phyloP scores from a whole-genome alignment of 352 stramenopile genomes.

The Globisporangium echinulatum region DNA sequence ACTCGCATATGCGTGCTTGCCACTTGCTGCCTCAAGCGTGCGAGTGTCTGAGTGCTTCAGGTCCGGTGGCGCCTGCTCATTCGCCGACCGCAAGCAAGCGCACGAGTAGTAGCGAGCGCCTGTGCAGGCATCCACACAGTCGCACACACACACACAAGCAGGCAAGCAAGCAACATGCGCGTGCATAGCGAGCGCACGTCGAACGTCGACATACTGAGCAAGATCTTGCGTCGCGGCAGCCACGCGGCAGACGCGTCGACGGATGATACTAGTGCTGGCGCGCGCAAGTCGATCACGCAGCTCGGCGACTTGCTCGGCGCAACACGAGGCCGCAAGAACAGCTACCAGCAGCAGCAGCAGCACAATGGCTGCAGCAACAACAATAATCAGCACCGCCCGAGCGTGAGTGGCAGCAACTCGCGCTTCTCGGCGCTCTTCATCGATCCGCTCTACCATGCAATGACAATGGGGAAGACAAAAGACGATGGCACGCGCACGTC shows the following conservation, averaged over 20 bases:
- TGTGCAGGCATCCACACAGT: too few relatives aligned
- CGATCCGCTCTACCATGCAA: constrained; percentile 15
- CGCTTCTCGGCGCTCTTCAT: constrained; percentile 17
- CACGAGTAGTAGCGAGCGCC: too few relatives aligned
- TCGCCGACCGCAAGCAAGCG: too few relatives aligned
- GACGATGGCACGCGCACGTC: constrained; percentile 7
- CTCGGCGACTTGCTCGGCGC: background rate
- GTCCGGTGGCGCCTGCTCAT: too few relatives aligned
- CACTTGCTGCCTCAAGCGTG: too few relatives aligned
- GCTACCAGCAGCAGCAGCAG: background rate
- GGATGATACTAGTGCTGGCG: background rate
- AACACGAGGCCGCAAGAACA: constrained; percentile 3
- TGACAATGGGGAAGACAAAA: constrained; percentile 13
- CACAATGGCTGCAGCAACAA: background rate
- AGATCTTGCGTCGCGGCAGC: constrained; percentile 18
- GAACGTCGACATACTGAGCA: constrained; percentile 16
- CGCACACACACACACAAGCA: background rate
- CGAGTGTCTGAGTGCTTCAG: too few relatives aligned
- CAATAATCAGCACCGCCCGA: constrained; percentile 12
- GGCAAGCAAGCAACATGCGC: constrained; percentile 9
- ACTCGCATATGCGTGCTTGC: too few relatives aligned
- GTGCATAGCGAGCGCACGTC: constrained; percentile 11
- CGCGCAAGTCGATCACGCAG: constrained; percentile 1
- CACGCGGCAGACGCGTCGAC: constrained; percentile 6
- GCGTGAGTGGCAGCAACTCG: constrained; percentile 6